Evolutionary conservation across 2,329 filamentous ascomycete genomes (phyloP), one percentile per base, ranked within the genome.

Genomic region (Apiospora kogelbergensis): DNA sequence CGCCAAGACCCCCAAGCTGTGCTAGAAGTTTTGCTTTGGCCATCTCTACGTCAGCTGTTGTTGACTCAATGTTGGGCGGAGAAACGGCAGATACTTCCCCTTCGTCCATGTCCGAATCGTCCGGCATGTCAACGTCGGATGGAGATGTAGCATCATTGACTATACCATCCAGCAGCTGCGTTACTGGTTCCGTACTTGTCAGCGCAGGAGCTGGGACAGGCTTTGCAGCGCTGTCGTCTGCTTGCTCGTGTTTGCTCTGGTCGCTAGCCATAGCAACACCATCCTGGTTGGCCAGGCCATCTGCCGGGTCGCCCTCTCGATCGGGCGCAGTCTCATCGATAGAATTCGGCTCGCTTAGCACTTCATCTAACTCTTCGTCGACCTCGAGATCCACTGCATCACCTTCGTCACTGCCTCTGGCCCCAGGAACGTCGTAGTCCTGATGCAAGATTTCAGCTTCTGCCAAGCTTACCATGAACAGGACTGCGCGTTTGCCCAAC

Each of bases 401-500:
- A 17, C 72, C 75, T 26, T 78, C 80, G 37, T 71, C 69, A 53
- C 72, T 73, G 24, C 71, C 76, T 6, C 26, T 57, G 3, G 71
- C 78, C 66, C 45, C 78, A 68, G 72, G 78, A 68, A 82, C 78
- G 69, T 81, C 81, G 24, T 75, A 80, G 42, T 78, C 80, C 26
- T 85, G 82, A 65, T 81, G 77, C 67, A 87, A 72, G 13, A 82
- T 81, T 11, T 84, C 84, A 78, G 87, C 84, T 72, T 89, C 85
- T 41, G 83, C 83, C 24, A 89, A 78, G 65, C 85, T 87, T 15
- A 84, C 80, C 73, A 87, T 84, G 68, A 92, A 78, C 72, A 89
- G 77, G 24, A 91, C 89, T 0, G 94, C 94, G 72, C 90, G 87
- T 79, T 94, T 93, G 0, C 92, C 94, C 42, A 98, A 79, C 69